Evolutionary conservation across 2,329 filamentous ascomycete genomes (phyloP), one percentile per base, ranked within the genome.

Genomic region (Botrytis tulipae): DNA sequence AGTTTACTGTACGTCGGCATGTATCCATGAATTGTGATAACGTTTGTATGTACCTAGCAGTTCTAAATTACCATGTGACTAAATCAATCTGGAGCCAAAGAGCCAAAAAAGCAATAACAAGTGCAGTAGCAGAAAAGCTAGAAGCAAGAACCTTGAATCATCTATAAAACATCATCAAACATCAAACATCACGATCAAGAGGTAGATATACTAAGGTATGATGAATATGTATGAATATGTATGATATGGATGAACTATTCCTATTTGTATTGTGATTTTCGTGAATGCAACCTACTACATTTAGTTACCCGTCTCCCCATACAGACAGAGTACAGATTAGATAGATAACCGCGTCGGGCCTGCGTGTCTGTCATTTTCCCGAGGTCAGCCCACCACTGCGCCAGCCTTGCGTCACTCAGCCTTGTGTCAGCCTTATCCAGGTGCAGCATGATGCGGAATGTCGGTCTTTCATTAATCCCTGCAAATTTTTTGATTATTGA

Each of bases 401-500:
- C 14, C 63, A 66, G 63, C 62, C 62, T 65, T 51, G 48, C 10
- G 25, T n/a, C 29, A 66, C 29, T 12, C 42, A 66, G 63, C 63
- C 46, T 67, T 37, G 20, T 20, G 57, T 37, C 29, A 66, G 62
- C 35, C 65, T 54, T 29, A n/a, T 22, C 35, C 8, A 18, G 37
- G 25, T 10, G 10, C 42, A 16, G 42, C 8, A 16, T 18, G 51
- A 54, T 54, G 51, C 51, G 51, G 51, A 54, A 18, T n/a, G 25
- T 37, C 70, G 59, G 60, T 12, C 35, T 16, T 60, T 42, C 35
- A 16, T 35, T 29, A 6, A 72, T 42, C 71, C 62, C 71, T 69
- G 62, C n/a, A 48, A 32, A 40, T 72, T 46, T 67, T 67, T 67
- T 40, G 67, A n/a, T 54, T 72, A 12, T 54, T 54, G 40, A 46